Percentiles rank a stretch among this genome's conserved stretches.
Conservation (phyloP, 805 yeast genomes). For the Nakazawaea holstii region DNA sequence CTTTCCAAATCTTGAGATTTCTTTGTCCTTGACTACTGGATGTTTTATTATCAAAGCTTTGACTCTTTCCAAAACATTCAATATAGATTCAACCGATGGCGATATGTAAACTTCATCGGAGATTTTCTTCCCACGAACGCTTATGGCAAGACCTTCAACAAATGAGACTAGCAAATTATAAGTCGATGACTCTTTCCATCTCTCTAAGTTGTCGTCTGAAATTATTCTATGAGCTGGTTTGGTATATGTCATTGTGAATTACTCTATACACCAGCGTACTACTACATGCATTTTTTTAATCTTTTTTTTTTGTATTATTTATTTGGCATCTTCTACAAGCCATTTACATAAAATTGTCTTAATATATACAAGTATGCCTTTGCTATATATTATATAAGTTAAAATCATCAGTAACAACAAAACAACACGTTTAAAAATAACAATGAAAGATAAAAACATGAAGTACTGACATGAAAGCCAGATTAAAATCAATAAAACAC, state of each 20-base stretch:
- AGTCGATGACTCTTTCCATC: conserved; percentile 51
- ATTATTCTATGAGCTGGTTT: conserved; percentile 34
- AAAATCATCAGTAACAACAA: too few species aligned
- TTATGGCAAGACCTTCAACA: conserved; percentile 49
- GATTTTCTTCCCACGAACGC: conserved; percentile 58
- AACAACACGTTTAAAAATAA: too few species aligned
- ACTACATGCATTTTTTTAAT: not conserved
- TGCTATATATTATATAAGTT: too few species aligned
- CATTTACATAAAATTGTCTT: too few species aligned
- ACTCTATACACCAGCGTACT: not conserved
- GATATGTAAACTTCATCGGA: conserved; percentile 39
- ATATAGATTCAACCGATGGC: conserved; percentile 25
- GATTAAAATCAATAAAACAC: too few species aligned
- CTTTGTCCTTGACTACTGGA: conserved; percentile 65
- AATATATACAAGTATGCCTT: too few species aligned
- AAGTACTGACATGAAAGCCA: too few species aligned
- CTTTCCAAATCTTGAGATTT: conserved; percentile 81
- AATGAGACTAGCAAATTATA: conserved; percentile 48
- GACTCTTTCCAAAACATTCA: conserved; percentile 41
- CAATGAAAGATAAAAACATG: too few species aligned
- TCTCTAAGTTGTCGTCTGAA: conserved; percentile 52
- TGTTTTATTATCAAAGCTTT: conserved; percentile 38
- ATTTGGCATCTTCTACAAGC: not conserved
- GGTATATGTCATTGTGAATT: not conserved
- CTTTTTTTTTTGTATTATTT: not conserved